Conservation (phyloP, 2,329 filamentous ascomycete genomes). For the Fusarium sp. region DNA sequence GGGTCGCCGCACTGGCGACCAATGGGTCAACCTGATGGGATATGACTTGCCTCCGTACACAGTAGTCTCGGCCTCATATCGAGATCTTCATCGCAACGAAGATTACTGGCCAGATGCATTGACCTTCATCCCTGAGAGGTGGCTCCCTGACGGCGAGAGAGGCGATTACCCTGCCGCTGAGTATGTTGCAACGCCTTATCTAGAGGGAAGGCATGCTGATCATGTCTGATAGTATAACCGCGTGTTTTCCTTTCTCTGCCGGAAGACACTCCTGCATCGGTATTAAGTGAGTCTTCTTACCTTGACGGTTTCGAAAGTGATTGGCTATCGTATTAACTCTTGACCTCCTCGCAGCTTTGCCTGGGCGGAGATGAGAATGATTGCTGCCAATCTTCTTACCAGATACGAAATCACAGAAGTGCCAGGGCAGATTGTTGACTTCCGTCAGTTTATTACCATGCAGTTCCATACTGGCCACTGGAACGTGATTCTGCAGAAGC, state of each 20-base stretch:
- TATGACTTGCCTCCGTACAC: not conserved
- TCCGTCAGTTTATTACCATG: not conserved
- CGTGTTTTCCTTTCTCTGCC: not conserved
- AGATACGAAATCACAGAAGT: not conserved
- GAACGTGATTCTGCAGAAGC: not conserved
- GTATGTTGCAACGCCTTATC: not conserved
- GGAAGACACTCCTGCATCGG: not conserved
- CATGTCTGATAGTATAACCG: not conserved
- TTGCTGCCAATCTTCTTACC: not conserved
- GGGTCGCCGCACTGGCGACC: not conserved
- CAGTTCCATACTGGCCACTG: not conserved
- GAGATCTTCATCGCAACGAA: not conserved
- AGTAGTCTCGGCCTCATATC: not conserved
- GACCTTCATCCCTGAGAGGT: not conserved
- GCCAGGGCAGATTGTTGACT: not conserved
- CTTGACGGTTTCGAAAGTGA: fast-evolving
- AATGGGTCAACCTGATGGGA: not conserved
- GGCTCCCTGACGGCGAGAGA: not conserved
- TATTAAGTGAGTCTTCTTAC: not conserved
- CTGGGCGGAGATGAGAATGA: not conserved
- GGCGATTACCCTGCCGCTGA: not conserved
- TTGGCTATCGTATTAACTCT: not conserved
- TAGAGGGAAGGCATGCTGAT: not conserved
- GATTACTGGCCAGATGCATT: not conserved
- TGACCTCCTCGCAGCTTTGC: not conserved